phyloP scores from a whole-genome alignment of 257 asterid genomes.

The Schizonepeta tenuifolia region DNA sequence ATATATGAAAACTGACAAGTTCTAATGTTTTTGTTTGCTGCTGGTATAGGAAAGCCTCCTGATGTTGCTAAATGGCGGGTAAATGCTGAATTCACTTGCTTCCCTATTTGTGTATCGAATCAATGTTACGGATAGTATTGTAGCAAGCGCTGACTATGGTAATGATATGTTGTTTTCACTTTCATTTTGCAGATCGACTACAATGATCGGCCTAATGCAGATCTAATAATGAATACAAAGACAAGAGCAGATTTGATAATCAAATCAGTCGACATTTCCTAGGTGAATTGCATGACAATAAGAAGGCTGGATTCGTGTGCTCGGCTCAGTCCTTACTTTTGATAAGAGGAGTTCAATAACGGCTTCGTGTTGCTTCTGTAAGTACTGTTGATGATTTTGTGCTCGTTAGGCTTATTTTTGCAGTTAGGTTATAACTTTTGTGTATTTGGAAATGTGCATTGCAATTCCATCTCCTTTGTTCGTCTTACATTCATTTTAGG shows the following conservation, averaged over 20 bases:
- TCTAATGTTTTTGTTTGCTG: conserved; percentile 30
- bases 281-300: conserved; percentile 35
- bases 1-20: conserved; percentile 24
- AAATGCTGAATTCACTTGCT: conserved; percentile 30
- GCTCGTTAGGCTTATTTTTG: neutral
- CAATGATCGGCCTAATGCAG: conserved; percentile 92
- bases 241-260: conserved; percentile 75
- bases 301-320: conserved; percentile 5
- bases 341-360: conserved; percentile 4
- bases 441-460: conserved; percentile 12
- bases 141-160: conserved; percentile 17
- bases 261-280: conserved; percentile 63
- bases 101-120: conserved; percentile 10
- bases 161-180: conserved; percentile 24
- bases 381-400: neutral
- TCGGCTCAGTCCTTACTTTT: conserved; percentile 20
- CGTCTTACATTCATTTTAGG: conserved; percentile 1
- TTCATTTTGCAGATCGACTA: conserved; percentile 66
- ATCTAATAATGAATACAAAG: conserved; percentile 74
- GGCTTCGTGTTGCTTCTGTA: conserved; percentile 17
- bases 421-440: neutral
- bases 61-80: conserved; percentile 96
- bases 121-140: neutral
- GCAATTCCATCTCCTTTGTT: neutral
- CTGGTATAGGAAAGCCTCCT: conserved; percentile 64